phyloP scores from a whole-genome alignment of 768 basidiomycete genomes.

The Russula foetens region DNA sequence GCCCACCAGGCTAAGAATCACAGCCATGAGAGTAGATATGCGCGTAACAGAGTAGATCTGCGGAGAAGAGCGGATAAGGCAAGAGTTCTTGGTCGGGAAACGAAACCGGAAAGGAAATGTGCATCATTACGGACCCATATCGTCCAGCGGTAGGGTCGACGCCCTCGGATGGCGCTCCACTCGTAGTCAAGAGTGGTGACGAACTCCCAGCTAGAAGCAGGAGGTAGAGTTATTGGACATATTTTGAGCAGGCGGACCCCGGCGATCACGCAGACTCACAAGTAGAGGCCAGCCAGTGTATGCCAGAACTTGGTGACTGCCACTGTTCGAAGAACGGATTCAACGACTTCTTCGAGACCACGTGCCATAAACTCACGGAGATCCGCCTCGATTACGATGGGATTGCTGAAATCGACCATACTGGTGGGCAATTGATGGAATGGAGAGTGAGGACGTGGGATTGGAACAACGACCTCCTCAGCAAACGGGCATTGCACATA shows the following conservation, averaged over 20 bases:
- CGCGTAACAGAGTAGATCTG: neutral
- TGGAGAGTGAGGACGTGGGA: neutral
- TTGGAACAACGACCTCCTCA: too few species aligned
- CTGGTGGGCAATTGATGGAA: too few species aligned
- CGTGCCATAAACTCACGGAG: too few species aligned
- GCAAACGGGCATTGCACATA: too few species aligned
- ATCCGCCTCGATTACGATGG: too few species aligned
- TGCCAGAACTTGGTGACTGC: neutral
- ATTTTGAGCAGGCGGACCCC: neutral
- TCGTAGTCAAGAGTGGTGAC: neutral
- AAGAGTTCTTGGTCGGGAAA: neutral
- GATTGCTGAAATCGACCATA: too few species aligned
- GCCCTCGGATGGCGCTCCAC: neutral
- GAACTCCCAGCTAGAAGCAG: neutral
- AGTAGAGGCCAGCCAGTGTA: neutral
- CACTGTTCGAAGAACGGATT: neutral
- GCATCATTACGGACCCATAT: neutral
- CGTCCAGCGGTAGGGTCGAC: neutral
- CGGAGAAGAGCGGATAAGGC: neutral
- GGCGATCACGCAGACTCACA: neutral
- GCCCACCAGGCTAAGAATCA: neutral
- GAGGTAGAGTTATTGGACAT: neutral
- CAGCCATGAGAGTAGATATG: neutral
- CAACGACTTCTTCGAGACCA: too few species aligned
- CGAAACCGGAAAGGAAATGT: neutral